Evolutionary conservation across 1,284 basidiomycete species (phyloP).

Genomic region (Boletus chippewaensis): DNA sequence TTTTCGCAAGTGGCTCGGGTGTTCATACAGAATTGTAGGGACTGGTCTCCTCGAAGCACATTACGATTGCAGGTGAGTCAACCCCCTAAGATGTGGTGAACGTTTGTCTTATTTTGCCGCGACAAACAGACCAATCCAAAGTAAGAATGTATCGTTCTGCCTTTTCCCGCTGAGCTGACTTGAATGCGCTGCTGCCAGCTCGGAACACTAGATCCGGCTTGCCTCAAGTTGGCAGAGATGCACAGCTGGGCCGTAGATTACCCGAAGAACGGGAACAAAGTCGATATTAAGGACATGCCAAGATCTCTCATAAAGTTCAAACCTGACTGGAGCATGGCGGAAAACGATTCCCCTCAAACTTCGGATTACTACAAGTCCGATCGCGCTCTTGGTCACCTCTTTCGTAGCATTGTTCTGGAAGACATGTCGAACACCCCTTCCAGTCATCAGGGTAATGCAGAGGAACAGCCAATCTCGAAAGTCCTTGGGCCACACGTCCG

Average conservation of each 20-base stretch:
- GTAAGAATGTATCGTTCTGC: constrained; percentile 39
- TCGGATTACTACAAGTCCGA: constrained; percentile 66
- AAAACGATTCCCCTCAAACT: constrained; percentile 48
- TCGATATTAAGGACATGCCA: constrained; percentile 48
- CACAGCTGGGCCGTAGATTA: constrained; percentile 71
- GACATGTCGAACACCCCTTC: constrained; percentile 31
- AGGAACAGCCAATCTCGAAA: constrained; percentile 45
- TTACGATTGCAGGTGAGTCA: constrained; percentile 57
- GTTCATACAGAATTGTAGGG: constrained; percentile 40
- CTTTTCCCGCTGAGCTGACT: not conserved
- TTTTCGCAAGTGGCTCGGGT: not conserved
- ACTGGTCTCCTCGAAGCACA: constrained; percentile 58
- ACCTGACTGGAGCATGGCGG: constrained; percentile 71
- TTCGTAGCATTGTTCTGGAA: constrained; percentile 50
- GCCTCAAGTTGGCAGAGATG: constrained; percentile 56
- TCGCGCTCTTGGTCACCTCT: constrained; percentile 63
- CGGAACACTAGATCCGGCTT: constrained; percentile 60
- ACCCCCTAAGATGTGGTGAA: not conserved
- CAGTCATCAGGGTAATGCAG: constrained; percentile 19
- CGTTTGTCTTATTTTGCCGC: not conserved
- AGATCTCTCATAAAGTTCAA: constrained; percentile 53
- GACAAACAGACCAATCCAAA: constrained; percentile 54
- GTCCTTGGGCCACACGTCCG: constrained; percentile 39
- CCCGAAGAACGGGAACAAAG: constrained; percentile 63
- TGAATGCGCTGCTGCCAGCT: constrained; percentile 33